Evolutionary conservation across 1,284 basidiomycete genomes (phyloP).

Genomic region (Apiotrichum laibachii): DNA sequence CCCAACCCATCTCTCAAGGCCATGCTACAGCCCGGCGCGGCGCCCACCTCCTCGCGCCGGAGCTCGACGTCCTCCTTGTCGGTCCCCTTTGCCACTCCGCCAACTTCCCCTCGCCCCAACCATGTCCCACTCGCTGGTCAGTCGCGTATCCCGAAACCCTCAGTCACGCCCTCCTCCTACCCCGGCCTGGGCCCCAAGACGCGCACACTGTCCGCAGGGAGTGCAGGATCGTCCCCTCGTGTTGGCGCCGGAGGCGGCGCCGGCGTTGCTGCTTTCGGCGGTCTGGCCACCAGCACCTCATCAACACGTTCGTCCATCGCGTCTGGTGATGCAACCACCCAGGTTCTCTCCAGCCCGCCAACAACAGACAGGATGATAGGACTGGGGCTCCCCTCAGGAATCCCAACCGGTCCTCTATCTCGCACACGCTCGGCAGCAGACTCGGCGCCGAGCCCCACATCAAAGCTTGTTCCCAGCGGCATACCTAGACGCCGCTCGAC

Average conservation of each 20-base stretch:
- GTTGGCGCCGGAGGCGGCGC: not conserved
- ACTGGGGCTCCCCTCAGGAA: not conserved
- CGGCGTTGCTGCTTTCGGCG: not conserved
- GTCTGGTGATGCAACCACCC: too few species aligned
- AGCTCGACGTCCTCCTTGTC: conserved; percentile 18
- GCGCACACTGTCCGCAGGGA: conserved; percentile 7
- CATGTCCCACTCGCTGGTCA: not conserved
- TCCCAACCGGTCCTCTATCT: not conserved
- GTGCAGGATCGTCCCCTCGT: not conserved
- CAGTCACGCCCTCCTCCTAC: not conserved
- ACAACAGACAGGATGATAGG: not conserved
- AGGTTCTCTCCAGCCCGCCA: too few species aligned
- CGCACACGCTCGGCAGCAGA: not conserved
- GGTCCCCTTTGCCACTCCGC: conserved; percentile 19
- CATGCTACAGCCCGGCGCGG: conserved; percentile 11
- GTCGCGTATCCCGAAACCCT: conserved; percentile 8
- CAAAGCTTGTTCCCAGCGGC: not conserved
- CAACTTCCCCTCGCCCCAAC: conserved; percentile 7
- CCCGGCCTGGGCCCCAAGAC: not conserved
- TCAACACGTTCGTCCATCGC: too few species aligned
- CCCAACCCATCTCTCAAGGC: not conserved
- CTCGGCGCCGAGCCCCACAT: not conserved
- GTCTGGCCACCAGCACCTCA: not conserved
- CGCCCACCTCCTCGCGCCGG: conserved; percentile 13
- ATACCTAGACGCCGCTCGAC: not conserved